These are phyloP conservation scores for Diaporthe sp. DNA, from an alignment of 2,329 filamentous ascomycete genomes.

Conservation along the genomic window DNA sequence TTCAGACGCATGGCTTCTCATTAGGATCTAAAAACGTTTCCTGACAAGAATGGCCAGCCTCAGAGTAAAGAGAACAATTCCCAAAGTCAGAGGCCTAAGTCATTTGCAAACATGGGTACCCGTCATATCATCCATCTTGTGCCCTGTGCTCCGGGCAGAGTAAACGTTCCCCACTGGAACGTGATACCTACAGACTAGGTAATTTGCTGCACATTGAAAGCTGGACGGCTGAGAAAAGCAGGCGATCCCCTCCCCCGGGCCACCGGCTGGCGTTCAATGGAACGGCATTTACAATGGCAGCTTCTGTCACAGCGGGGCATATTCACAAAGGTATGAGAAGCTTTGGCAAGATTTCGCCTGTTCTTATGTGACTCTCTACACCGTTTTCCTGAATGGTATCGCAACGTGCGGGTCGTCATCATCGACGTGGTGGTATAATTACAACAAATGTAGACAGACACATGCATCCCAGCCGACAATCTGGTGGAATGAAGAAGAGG, in stretches of 20 bases:
- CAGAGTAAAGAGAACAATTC: not conserved
- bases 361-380: constrained; percentile 7
- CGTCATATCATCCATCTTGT: not conserved
- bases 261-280: not conserved
- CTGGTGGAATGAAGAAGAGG: not conserved
- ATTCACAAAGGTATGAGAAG: not conserved
- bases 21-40: not conserved
- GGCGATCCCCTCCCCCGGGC: not conserved
- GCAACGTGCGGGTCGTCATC: not conserved
- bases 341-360: not conserved
- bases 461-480: not conserved
- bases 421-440: not conserved
- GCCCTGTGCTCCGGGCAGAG: too few species aligned
- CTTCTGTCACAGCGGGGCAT: not conserved
- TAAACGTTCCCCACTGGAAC: not conserved
- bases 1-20: not conserved
- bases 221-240: not conserved
- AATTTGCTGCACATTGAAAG: not conserved
- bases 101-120: too few species aligned
- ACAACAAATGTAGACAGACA: constrained; percentile 16
- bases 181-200: not conserved
- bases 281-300: not conserved
- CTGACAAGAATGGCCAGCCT: not conserved
- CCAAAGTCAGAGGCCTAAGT: not conserved
- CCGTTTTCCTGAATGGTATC: not conserved